These are phyloP conservation scores for Dichotomopilus funicola DNA, from an alignment of 2,329 filamentous ascomycete genomes.

Conservation along the genomic window DNA sequence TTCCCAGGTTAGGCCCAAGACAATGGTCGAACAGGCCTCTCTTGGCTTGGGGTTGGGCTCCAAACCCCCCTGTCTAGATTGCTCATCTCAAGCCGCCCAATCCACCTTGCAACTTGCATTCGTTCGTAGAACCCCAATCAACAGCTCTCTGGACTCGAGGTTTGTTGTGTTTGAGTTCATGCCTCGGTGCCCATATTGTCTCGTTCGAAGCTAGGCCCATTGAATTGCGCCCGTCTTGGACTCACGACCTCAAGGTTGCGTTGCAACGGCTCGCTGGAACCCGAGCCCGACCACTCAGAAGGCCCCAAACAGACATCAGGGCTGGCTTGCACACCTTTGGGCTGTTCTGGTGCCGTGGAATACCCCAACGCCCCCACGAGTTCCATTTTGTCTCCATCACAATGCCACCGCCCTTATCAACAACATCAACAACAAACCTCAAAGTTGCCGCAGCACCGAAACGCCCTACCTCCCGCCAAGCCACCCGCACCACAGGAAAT, in stretches of 20 bases:
- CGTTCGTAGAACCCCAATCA: neutral
- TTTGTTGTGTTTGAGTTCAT: neutral
- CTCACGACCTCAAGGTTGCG: no score
- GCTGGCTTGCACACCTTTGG: slow-evolving; percentile 11
- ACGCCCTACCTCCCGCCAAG: slow-evolving; percentile 6
- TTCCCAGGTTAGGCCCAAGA: no score
- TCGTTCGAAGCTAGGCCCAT: neutral
- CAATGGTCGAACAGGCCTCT: neutral
- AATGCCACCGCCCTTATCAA: slow-evolving; percentile 14
- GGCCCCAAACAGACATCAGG: slow-evolving; percentile 21
- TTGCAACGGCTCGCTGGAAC: no score
- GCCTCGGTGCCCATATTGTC: neutral
- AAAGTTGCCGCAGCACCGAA: slow-evolving; percentile 4
- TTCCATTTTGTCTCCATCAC: slow-evolving; percentile 6
- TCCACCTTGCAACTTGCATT: neutral
- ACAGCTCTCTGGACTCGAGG: neutral
- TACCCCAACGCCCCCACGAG: slow-evolving; percentile 5
- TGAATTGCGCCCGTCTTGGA: neutral
- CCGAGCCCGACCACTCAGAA: slow-evolving; percentile 16
- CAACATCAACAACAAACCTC: neutral
- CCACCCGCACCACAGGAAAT: neutral
- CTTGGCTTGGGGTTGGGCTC: neutral
- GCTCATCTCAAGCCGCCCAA: no score
- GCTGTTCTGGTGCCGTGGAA: neutral
- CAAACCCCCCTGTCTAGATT: neutral